phyloP scores from a whole-genome alignment of 805 yeast genomes.

The Barnettozyma sp. region DNA sequence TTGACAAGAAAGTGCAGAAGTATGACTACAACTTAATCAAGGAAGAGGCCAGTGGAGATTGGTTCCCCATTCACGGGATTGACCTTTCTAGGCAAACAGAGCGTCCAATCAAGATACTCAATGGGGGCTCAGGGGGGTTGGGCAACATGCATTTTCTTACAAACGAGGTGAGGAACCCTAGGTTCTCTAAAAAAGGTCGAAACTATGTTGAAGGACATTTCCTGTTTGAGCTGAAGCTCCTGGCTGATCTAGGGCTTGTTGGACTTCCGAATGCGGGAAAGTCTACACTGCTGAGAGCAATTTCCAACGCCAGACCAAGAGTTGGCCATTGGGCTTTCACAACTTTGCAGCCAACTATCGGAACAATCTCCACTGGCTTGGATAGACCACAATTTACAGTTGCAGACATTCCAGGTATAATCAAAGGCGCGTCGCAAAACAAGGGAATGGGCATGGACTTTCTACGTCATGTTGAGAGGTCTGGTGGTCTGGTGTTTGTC shows the following conservation, averaged over 20 bases:
- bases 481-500: conserved; percentile 85
- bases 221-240: conserved; percentile 73
- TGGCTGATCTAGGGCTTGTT: conserved; percentile 91
- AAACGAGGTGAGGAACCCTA: conserved; percentile 76
- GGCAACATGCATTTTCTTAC: conserved; percentile 96
- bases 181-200: conserved; percentile 81
- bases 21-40: conserved; percentile 54
- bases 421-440: conserved; percentile 77
- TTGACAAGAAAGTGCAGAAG: conserved; percentile 55
- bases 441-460: conserved; percentile 94
- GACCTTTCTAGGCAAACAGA: conserved; percentile 59
- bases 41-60: conserved; percentile 56
- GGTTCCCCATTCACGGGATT: conserved; percentile 74
- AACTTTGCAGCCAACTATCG: conserved; percentile 85
- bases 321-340: conserved; percentile 98
- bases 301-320: conserved; percentile 82
- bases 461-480: conserved; percentile 85
- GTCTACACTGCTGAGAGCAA: conserved; percentile 78
- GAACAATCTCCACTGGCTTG: conserved; percentile 67
- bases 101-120: conserved; percentile 60
- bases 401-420: conserved; percentile 96
- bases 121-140: conserved; percentile 91
- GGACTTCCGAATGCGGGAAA: conserved; percentile 98
- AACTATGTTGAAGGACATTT: conserved; percentile 58
- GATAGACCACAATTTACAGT: conserved; percentile 72